Conservation (phyloP, 2,329 filamentous ascomycete genomes). For the Penicillium hesseltinei region DNA sequence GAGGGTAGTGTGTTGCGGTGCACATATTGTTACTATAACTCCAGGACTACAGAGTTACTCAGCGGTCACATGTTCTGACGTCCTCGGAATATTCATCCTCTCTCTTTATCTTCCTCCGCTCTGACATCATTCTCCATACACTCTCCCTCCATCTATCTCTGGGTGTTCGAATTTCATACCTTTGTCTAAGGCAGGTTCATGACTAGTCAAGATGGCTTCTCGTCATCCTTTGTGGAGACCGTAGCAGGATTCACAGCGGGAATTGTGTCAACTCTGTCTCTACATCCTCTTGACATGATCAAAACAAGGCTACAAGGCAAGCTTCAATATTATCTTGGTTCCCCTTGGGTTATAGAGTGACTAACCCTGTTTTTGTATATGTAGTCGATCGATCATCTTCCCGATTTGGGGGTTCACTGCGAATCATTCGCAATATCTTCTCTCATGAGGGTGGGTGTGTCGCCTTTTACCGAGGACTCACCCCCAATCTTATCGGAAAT, state of each 20-base stretch:
- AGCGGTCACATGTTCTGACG: neutral
- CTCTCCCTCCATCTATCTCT: neutral
- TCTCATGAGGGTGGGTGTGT: slow-evolving; percentile 57
- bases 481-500: slow-evolving; percentile 88
- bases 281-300: slow-evolving; percentile 91
- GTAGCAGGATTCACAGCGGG: slow-evolving; percentile 88
- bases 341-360: neutral
- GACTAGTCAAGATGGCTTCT: slow-evolving; percentile 55
- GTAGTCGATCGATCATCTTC: slow-evolving; percentile 52
- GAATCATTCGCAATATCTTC: slow-evolving; percentile 53
- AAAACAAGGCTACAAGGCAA: slow-evolving; percentile 92
- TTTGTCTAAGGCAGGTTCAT: slow-evolving; percentile 33
- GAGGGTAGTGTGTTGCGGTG: neutral
- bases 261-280: slow-evolving; percentile 76
- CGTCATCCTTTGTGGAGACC: slow-evolving; percentile 79
- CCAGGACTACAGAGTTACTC: neutral
- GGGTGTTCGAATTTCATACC: neutral
- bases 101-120: neutral
- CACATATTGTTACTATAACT: neutral
- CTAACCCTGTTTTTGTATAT: neutral
- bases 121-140: neutral
- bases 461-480: slow-evolving; percentile 83
- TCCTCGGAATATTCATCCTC: neutral
- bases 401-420: slow-evolving; percentile 53
- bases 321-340: slow-evolving; percentile 17